Conservation (phyloP, 2,329 filamentous ascomycete species). For the Amauroascus verrucosus region DNA sequence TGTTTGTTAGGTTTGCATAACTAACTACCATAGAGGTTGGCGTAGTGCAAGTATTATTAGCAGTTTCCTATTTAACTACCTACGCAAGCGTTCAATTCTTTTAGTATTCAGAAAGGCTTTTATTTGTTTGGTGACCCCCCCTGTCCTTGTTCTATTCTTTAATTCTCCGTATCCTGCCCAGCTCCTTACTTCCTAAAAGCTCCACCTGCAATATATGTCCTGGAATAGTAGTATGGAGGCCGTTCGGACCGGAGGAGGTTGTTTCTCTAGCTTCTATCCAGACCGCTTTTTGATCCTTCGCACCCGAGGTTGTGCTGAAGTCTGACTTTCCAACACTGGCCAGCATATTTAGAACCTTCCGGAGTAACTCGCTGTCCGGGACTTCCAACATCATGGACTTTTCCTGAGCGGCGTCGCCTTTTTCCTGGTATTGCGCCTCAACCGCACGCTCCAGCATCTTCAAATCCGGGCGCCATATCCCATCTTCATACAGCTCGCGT, state of each 20-base stretch:
- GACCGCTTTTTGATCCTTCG: neutral
- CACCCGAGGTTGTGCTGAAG: neutral
- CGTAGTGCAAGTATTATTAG: too few relatives aligned
- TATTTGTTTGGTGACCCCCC: too few relatives aligned
- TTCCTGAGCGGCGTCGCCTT: neutral
- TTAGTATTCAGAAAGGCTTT: too few relatives aligned
- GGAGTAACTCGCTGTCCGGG: constrained; percentile 2
- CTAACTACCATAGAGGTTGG: too few relatives aligned
- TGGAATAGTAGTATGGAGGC: neutral
- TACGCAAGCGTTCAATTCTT: too few relatives aligned
- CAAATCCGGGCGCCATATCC: constrained; percentile 13
- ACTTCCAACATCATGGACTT: neutral
- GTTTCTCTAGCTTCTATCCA: constrained; percentile 13
- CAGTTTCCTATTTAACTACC: too few relatives aligned
- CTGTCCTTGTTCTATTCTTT: neutral
- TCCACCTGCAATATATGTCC: constrained; percentile 11
- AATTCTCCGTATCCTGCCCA: neutral
- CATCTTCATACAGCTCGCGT: constrained; percentile 5
- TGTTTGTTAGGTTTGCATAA: neutral
- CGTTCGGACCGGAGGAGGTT: constrained; percentile 4
- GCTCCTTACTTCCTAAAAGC: neutral
- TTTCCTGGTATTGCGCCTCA: neutral
- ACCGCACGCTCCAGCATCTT: constrained; percentile 7
- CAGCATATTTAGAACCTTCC: constrained; percentile 4
- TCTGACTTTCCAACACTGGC: neutral